Conservation (phyloP, 2,329 filamentous ascomycete genomes). For the Intubia oerlemansii region DNA sequence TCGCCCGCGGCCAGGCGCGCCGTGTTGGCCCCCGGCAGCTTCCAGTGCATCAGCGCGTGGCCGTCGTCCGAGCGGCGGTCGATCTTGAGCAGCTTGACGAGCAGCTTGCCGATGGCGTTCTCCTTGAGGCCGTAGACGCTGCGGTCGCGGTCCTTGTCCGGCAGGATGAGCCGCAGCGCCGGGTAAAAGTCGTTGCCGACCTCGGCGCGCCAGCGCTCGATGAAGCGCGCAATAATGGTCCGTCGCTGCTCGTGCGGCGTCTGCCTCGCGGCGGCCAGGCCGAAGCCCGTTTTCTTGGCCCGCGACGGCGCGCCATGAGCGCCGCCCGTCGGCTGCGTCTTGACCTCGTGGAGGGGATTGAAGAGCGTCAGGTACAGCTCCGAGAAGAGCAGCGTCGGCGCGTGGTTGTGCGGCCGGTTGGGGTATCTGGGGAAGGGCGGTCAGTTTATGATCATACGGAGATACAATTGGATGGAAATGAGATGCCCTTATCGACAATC, state of each 20-base stretch:
- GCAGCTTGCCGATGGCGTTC: conserved; percentile 66
- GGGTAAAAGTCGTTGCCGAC: conserved; percentile 89
- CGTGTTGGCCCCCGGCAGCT: conserved; percentile 50
- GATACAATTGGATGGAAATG: neutral
- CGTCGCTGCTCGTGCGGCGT: conserved; percentile 60
- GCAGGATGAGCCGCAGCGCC: conserved; percentile 73
- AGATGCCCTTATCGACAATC: no score
- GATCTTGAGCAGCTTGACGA: conserved; percentile 88
- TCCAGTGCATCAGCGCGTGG: conserved; percentile 75
- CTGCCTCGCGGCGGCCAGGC: conserved; percentile 33
- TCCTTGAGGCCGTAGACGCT: conserved; percentile 92
- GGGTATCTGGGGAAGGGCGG: no score
- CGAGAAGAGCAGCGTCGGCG: conserved; percentile 62
- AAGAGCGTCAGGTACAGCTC: conserved; percentile 61
- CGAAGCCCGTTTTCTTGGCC: conserved; percentile 29
- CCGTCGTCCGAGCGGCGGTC: conserved; percentile 79
- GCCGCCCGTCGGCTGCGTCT: conserved; percentile 58
- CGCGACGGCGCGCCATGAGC: conserved; percentile 29
- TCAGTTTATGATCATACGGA: neutral
- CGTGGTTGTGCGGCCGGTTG: conserved; percentile 61
- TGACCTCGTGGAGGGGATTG: conserved; percentile 58
- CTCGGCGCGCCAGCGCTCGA: conserved; percentile 66
- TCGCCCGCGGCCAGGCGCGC: conserved; percentile 57
- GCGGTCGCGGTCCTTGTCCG: conserved; percentile 80
- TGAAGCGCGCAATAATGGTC: conserved; percentile 68